Conservation (phyloP, 805 yeast genomes). For the Yamadazyma akitaensis region DNA sequence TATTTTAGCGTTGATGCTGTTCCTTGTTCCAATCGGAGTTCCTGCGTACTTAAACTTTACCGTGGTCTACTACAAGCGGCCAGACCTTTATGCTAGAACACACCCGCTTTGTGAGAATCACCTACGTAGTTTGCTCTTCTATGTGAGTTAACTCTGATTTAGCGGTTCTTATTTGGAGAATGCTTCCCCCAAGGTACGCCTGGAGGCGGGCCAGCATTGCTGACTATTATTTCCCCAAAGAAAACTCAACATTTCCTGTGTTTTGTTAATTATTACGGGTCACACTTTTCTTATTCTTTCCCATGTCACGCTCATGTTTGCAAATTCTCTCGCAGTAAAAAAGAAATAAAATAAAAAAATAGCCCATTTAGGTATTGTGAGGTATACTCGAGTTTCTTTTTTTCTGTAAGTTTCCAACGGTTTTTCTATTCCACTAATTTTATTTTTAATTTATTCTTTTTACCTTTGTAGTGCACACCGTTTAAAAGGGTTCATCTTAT, state of each 20-base stretch:
- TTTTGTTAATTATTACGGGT: not conserved
- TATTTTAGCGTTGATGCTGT: too few species aligned
- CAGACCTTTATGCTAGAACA: too few species aligned
- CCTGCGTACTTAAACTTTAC: too few species aligned
- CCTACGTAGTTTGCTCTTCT: too few species aligned
- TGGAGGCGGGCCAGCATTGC: too few species aligned
- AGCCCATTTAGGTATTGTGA: not conserved
- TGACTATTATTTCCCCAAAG: too few species aligned
- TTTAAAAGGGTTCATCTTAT: conserved; percentile 3
- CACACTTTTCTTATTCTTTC: conserved; percentile 1
- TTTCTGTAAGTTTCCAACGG: conserved; percentile 1
- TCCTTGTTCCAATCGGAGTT: too few species aligned
- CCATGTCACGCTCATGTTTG: not conserved
- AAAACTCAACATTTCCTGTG: not conserved
- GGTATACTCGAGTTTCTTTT: conserved; percentile 1
- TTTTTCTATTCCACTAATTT: conserved; percentile 1
- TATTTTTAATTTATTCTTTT: not conserved
- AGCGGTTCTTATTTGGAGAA: too few species aligned
- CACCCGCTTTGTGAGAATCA: too few species aligned
- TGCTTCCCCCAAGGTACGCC: too few species aligned
- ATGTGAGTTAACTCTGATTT: too few species aligned
- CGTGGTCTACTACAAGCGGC: too few species aligned
- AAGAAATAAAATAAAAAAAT: not conserved
- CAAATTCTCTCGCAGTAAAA: not conserved
- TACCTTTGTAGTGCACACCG: not conserved